Base-by-base conservation (phyloP, 768 basidiomycete species). In the Mycena crocata region DNA sequence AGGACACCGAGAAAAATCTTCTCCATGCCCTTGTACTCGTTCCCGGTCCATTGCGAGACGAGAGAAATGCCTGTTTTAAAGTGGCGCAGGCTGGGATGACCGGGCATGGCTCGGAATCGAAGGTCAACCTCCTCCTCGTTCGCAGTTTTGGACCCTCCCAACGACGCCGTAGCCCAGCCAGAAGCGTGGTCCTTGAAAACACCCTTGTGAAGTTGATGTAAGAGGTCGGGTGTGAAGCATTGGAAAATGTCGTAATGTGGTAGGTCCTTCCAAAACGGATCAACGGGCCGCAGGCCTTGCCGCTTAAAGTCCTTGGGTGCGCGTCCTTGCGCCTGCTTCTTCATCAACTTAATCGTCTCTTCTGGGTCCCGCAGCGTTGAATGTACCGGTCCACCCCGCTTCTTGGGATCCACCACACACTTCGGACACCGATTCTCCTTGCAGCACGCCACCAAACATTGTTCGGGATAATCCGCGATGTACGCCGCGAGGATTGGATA, bases 181-280 rank as follows among this genome's bases (percentile, higher is more conserved):
- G 80, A 72, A 1, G 83, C 50, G 58, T 86, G 84, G 46, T 84
- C 80, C 50, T 82, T 82, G 76, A 86, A 84, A 15, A 85, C 66
- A 0, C 85, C 85, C 58, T 87, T 84, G 72, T 85, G 81, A 0
- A 87, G 70, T 66, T 87, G 84, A 68, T 87, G 85, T 3, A 87
- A 76, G 23, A 85, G 48, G 65, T 86, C 82, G 0, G 85, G 84
- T 0, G 80, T 83, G 28, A 86, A 73, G 45, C 69, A 75, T 0
- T 51, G 0, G 71, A 82, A 83, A 42, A 86, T 86, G 64, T 85
- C 61, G 66, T 72, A 71, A 64, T 81, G 78, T 0, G 82, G 83
- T 0, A 85, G 71, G 40, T 80, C 67, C 0, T 51, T 50, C 84
- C 84, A 85, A 68, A 84, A 85, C 7, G 81, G 84, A 12, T 72